These are phyloP conservation scores for Aurinia saxatilis DNA, from an alignment of 345 rosid genomes.

Conservation along the genomic window DNA sequence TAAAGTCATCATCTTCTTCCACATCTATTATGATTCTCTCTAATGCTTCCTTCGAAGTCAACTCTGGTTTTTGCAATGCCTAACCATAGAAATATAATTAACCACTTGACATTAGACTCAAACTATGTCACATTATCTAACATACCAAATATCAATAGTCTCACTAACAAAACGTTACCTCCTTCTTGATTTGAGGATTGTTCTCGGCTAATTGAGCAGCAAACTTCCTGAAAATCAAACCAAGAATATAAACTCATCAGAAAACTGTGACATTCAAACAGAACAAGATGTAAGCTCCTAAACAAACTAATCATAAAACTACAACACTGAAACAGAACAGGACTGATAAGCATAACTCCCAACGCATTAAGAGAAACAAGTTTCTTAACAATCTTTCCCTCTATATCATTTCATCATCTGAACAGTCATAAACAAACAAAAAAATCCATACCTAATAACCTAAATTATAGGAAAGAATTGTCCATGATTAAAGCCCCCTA, in stretches of 20 bases:
- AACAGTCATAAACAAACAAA: too few species aligned
- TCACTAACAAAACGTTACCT: slow-evolving; percentile 27
- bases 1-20: slow-evolving; percentile 45
- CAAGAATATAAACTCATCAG: neutral
- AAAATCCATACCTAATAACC: too few species aligned
- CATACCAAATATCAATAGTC: neutral
- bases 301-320: too few species aligned
- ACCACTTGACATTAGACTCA: neutral
- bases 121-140: neutral
- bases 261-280: too few species aligned
- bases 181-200: slow-evolving; percentile 39
- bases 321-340: too few species aligned
- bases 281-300: too few species aligned
- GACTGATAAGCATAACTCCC: too few species aligned
- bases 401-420: too few species aligned
- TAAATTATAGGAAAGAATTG: too few species aligned
- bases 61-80: slow-evolving; percentile 40
- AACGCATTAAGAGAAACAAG: too few species aligned
- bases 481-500: too few species aligned
- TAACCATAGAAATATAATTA: slow-evolving; percentile 9
- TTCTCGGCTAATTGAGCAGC: slow-evolving; percentile 72
- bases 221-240: slow-evolving; percentile 46
- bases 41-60: slow-evolving; percentile 27
- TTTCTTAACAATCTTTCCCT: too few species aligned
- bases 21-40: slow-evolving; percentile 44